A percentile compares a stretch with the other conserved stretches of the same genome.
Conservation (phyloP, 495 filamentous ascomycete genomes). For the Hypoxylon rickii region DNA sequence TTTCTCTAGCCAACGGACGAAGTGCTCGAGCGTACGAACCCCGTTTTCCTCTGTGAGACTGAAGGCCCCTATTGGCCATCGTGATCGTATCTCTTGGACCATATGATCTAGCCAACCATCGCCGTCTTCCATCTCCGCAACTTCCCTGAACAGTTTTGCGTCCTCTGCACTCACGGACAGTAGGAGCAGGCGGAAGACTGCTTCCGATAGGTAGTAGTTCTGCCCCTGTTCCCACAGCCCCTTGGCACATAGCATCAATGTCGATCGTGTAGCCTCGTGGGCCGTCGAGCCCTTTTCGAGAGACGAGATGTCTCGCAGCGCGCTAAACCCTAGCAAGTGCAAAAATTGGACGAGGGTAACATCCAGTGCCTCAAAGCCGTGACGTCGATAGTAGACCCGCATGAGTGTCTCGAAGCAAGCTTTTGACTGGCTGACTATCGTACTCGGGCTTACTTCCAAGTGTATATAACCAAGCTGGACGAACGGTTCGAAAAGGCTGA, state of each 20-base stretch:
- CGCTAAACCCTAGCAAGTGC: slow-evolving; percentile 22
- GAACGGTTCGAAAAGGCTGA: slow-evolving; percentile 27
- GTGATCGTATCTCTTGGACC: slow-evolving; percentile 12
- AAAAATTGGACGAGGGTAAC: slow-evolving; percentile 14
- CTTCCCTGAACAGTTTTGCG: slow-evolving; percentile 5
- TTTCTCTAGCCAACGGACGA: slow-evolving; percentile 18
- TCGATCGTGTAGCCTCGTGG: slow-evolving; percentile 21
- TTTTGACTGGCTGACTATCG: slow-evolving; percentile 23
- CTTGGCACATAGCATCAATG: slow-evolving; percentile 27
- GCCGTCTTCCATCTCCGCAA: slow-evolving; percentile 20
- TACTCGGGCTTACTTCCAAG: slow-evolving; percentile 23
- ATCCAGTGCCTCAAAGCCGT: slow-evolving; percentile 44
- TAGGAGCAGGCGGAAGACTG: slow-evolving; percentile 17
- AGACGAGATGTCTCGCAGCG: slow-evolving; percentile 6
- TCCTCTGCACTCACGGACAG: slow-evolving; percentile 20
- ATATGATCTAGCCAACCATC: slow-evolving; percentile 15
- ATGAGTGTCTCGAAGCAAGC: slow-evolving; percentile 39
- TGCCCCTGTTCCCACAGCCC: slow-evolving; percentile 28
- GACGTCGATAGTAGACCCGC: slow-evolving; percentile 47
- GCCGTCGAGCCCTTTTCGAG: slow-evolving; percentile 10
- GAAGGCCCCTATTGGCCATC: slow-evolving; percentile 25
- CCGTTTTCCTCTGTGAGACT: slow-evolving; percentile 15
- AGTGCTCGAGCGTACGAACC: slow-evolving; percentile 19
- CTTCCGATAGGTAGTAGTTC: slow-evolving; percentile 29
- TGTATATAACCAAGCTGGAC: slow-evolving; percentile 20